Conservation (phyloP, 2,329 filamentous ascomycete genomes). For the Pseudocercospora musae region DNA sequence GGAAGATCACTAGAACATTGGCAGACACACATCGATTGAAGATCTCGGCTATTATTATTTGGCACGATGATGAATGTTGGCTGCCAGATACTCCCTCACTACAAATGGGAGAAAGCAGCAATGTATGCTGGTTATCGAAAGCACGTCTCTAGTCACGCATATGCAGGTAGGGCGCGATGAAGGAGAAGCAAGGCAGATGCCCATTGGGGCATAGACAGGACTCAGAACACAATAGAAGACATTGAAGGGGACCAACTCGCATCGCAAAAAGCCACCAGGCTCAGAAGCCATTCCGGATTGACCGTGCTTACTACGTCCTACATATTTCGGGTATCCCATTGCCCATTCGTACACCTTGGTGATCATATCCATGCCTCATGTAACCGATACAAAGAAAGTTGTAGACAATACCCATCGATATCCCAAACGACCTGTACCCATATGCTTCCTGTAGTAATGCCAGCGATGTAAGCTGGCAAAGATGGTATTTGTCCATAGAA, state of each 20-base stretch:
- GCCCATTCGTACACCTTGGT: slow-evolving; percentile 3
- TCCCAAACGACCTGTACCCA: slow-evolving; percentile 4
- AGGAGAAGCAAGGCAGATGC: too few species aligned
- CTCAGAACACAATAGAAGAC: too few species aligned
- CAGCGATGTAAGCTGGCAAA: neutral
- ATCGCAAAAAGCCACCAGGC: neutral
- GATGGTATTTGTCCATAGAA: slow-evolving; percentile 2
- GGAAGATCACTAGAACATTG: too few species aligned
- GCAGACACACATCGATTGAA: too few species aligned
- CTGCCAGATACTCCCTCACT: too few species aligned
- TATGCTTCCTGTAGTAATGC: slow-evolving; percentile 8
- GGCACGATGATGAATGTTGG: too few species aligned
- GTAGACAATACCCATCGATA: neutral
- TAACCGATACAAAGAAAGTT: neutral
- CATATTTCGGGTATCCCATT: neutral
- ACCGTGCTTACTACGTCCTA: neutral
- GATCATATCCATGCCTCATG: slow-evolving; percentile 4
- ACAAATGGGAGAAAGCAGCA: too few species aligned
- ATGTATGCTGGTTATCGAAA: too few species aligned
- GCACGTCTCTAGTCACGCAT: too few species aligned
- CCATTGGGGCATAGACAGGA: too few species aligned
- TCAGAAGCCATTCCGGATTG: neutral
- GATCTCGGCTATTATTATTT: too few species aligned
- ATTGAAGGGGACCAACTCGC: neutral
- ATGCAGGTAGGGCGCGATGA: too few species aligned